phyloP scores from a whole-genome alignment of 176 grass and related monocot species.

The Triticum monococcum region DNA sequence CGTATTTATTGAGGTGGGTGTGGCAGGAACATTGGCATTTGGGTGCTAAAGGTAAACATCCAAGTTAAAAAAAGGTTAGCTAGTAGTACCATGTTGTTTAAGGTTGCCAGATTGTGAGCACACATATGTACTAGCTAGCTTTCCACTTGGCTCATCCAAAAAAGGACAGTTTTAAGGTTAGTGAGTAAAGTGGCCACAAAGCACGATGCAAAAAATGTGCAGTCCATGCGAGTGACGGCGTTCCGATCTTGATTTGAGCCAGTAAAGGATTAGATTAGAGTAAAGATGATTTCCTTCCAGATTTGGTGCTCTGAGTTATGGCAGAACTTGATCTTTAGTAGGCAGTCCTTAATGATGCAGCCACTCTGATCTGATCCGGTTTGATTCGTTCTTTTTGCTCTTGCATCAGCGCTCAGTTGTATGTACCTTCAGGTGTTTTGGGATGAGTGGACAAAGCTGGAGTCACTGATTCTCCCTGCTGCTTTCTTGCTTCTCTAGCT shows the following conservation, averaged over 20 bases:
- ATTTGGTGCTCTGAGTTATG: neutral
- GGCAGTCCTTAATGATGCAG: neutral
- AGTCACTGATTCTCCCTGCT: neutral
- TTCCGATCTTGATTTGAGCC: neutral
- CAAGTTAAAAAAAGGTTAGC: too few relatives aligned
- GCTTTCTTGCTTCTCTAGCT: neutral
- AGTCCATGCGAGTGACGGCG: neutral
- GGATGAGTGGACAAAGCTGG: neutral
- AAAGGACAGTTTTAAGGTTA: neutral
- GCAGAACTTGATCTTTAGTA: neutral
- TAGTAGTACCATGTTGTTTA: neutral
- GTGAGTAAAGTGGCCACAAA: neutral
- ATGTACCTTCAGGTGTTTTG: neutral
- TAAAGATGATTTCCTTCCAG: constrained; percentile 3
- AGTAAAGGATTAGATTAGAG: neutral
- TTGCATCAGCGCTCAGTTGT: neutral
- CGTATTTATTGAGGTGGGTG: neutral
- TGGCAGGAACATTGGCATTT: neutral
- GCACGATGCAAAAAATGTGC: neutral
- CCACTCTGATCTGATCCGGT: neutral
- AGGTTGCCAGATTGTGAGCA: neutral
- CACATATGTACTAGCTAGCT: neutral
- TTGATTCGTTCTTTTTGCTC: neutral
- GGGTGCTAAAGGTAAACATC: neutral
- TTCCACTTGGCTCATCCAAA: neutral